Evolutionary conservation across 2,329 filamentous ascomycete genomes (phyloP), one percentile per base, ranked within the genome.

Genomic region (Plenodomus tracheiphilus): DNA sequence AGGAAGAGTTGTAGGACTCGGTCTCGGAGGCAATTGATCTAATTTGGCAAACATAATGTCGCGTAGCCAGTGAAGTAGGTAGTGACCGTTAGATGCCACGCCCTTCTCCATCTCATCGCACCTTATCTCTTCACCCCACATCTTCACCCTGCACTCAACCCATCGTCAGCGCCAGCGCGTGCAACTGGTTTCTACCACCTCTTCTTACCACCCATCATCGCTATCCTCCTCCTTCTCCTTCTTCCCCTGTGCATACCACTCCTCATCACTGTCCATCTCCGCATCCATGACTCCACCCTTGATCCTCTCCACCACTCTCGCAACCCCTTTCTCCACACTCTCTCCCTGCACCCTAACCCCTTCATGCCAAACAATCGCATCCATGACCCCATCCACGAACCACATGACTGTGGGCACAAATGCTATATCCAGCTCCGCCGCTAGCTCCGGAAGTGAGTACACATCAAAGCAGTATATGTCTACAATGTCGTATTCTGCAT

Each of bases 341-440:
- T 65, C 62, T 1, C 56, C 57, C 40, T 57, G 49, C 5, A 65
- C 61, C 20, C 51, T 47, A 11, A 60, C 59, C 2, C 61, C 61
- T 19, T 60, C 53, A 40, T 65, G 61, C 61, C 61, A 65, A 5
- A 62, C 58, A 35, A 63, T 41, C 10, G 61, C 43, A 49, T 65
- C 61, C 39, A 53, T 50, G 15, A 56, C 46, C 2, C 56, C 53
- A 39, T 65, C 58, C 25, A 47, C 50, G 21, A 62, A 65, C 60
- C 60, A 65, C 56, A 63, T 60, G 17, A 65, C 37, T 21, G 49
- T 61, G 8, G 61, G 61, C 39, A 63, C 60, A 55, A 65, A 65
- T 25, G 40, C 54, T 7, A 63, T 39, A 38, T 59, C 58, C 50
- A 65, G 21, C 44, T 56, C 47, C 2, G 54, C 51, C 0, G 53